Evolutionary conservation across 2,329 filamentous ascomycete species (phyloP).

Genomic region (Didymella arachidicola): DNA sequence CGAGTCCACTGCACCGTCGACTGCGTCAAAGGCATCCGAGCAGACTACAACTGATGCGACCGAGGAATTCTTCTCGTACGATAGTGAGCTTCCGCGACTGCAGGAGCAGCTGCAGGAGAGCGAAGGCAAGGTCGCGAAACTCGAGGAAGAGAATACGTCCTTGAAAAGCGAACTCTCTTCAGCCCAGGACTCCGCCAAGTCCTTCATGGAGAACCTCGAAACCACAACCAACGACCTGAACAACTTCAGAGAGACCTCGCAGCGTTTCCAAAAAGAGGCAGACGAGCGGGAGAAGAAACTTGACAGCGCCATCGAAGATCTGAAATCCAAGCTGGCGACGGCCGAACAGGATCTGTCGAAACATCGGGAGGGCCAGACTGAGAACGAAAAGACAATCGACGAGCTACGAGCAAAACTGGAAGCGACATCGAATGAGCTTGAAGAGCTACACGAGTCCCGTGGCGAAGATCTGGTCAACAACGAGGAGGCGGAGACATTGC

Average conservation of each 20-base stretch:
- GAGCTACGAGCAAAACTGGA: conserved; percentile 45
- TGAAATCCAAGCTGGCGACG: conserved; percentile 42
- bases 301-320: conserved; percentile 35
- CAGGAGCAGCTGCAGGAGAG: conserved; percentile 76
- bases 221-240: conserved; percentile 70
- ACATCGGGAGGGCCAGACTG: conserved; percentile 51
- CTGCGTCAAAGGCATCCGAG: conserved; percentile 36
- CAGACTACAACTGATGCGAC: conserved; percentile 47
- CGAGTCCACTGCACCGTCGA: conserved; percentile 38
- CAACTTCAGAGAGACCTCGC: conserved; percentile 61
- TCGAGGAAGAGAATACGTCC: conserved; percentile 72
- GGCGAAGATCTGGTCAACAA: conserved; percentile 44
- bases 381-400: conserved; percentile 53
- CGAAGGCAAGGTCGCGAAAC: conserved; percentile 71
- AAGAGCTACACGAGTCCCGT: conserved; percentile 52
- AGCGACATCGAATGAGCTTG: conserved; percentile 57
- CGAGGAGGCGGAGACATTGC: conserved; percentile 38
- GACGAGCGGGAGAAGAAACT: conserved; percentile 43
- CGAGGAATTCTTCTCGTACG: conserved; percentile 91
- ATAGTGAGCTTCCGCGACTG: conserved; percentile 84
- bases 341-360: conserved; percentile 57
- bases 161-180: conserved; percentile 75
- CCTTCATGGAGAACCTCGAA: conserved; percentile 66
- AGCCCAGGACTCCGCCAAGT: conserved; percentile 69
- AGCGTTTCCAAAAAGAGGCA: conserved; percentile 49